Percentiles rank a stretch among this genome's conserved stretches.
These are phyloP conservation scores for Millerozyma acaciae DNA, from an alignment of 805 yeast genomes.

Conservation along the genomic window DNA sequence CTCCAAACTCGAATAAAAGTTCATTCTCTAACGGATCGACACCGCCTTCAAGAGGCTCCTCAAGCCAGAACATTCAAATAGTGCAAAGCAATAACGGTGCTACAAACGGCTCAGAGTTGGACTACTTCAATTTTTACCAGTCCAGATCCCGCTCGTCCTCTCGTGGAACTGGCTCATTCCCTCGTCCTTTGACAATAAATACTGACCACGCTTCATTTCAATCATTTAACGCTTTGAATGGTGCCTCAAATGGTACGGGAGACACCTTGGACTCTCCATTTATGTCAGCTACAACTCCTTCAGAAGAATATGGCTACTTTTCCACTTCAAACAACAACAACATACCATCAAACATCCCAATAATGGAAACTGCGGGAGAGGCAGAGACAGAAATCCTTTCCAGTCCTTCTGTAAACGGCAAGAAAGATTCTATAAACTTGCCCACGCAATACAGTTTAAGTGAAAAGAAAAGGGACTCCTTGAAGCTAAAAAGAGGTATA, in stretches of 20 bases:
- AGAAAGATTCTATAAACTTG: constrained; percentile 20
- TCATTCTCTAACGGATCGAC: constrained; percentile 16
- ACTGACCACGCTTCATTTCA: constrained; percentile 31
- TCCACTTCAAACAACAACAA: constrained; percentile 13
- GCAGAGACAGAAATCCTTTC: constrained; percentile 5
- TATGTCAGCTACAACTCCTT: constrained; percentile 34
- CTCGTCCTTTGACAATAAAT: constrained; percentile 35
- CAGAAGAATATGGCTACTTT: constrained; percentile 34
- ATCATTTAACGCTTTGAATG: constrained; percentile 21
- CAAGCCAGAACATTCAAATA: constrained; percentile 10
- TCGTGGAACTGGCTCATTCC: constrained; percentile 22
- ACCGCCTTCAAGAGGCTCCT: constrained; percentile 8
- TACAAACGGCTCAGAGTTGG: constrained; percentile 20
- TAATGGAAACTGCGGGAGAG: constrained; percentile 3
- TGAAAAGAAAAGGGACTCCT: constrained; percentile 44
- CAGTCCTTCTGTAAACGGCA: constrained; percentile 11
- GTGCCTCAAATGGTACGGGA: constrained; percentile 7
- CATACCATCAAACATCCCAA: constrained; percentile 3
- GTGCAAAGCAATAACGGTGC: constrained; percentile 7
- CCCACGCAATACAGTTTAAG: constrained; percentile 34
- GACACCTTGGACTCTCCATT: constrained; percentile 39
- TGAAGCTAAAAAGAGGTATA: constrained; percentile 43
- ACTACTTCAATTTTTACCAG: constrained; percentile 26
- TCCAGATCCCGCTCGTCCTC: constrained; percentile 20
- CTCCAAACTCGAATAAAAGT: constrained; percentile 32